These are phyloP conservation scores for Akanthomyces lecanii DNA, from an alignment of 2,329 filamentous ascomycete genomes.

Conservation along the genomic window DNA sequence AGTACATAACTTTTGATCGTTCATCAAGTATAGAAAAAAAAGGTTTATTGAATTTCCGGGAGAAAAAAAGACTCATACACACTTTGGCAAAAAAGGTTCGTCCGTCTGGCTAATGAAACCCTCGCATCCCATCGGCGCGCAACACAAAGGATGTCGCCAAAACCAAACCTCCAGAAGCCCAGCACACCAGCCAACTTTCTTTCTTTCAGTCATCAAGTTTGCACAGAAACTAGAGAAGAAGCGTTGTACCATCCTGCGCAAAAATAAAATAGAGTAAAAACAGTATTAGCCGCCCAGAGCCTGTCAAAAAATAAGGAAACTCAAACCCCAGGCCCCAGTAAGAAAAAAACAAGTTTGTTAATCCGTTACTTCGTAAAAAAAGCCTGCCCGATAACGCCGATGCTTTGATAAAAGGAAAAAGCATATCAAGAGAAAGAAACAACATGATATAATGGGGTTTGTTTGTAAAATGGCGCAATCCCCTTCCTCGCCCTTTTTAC, in stretches of 20 bases:
- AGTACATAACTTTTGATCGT: no score
- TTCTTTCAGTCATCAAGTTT: no score
- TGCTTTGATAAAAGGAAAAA: slow-evolving; percentile 10
- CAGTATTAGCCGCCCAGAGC: slow-evolving; percentile 1
- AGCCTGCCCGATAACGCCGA: slow-evolving; percentile 9
- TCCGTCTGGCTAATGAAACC: neutral
- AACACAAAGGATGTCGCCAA: no score
- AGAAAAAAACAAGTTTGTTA: slow-evolving; percentile 2
- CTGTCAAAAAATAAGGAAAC: neutral
- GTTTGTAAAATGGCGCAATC: slow-evolving; percentile 8
- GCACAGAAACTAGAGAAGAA: neutral
- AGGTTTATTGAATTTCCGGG: neutral
- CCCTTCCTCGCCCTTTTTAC: neutral
- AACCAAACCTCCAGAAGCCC: no score
- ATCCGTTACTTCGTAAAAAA: slow-evolving; percentile 14
- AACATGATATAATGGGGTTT: neutral
- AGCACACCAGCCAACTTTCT: no score
- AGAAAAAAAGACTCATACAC: neutral
- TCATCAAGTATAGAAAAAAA: neutral
- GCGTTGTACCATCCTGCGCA: neutral
- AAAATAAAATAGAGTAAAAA: neutral
- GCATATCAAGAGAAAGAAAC: slow-evolving; percentile 6
- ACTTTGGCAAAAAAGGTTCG: neutral
- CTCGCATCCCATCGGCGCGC: no score
- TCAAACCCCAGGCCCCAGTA: neutral